phyloP scores from a whole-genome alignment of 306 rosid genomes.

The Malus orientalis region DNA sequence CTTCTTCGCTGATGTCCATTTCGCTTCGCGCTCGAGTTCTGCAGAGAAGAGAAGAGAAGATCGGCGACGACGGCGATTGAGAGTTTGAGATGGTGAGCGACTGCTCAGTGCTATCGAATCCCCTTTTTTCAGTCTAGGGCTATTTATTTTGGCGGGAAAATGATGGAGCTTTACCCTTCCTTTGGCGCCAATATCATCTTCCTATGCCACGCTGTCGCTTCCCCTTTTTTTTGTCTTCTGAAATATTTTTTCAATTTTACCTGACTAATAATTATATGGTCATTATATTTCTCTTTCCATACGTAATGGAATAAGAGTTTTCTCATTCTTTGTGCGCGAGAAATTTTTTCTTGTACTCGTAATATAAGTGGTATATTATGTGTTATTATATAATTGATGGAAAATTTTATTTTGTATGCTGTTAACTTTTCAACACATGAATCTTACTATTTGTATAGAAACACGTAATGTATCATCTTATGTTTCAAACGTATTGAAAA shows the following conservation, averaged over 20 bases:
- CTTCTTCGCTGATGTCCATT: constrained; percentile 90
- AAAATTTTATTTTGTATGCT: no score
- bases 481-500: accelerated
- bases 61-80: neutral
- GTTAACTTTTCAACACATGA: no score
- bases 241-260: neutral
- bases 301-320: no score
- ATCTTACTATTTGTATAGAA: no score
- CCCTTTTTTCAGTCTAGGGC: neutral
- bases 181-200: constrained; percentile 31
- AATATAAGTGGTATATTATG: no score
- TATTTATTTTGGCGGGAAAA: constrained; percentile 55
- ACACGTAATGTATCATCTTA: accelerated
- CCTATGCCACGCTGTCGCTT: neutral
- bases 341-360: no score
- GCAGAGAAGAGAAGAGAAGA: neutral
- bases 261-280: no score
- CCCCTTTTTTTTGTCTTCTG: neutral
- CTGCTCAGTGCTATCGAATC: neutral
- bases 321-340: no score
- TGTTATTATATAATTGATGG: accelerated
- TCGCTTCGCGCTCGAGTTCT: neutral
- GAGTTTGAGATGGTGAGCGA: neutral
- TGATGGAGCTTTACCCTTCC: neutral
- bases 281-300: no score